These are phyloP conservation scores for Limonium bicolor DNA, from an alignment of 148 eudicot genomes.

Conservation along the genomic window DNA sequence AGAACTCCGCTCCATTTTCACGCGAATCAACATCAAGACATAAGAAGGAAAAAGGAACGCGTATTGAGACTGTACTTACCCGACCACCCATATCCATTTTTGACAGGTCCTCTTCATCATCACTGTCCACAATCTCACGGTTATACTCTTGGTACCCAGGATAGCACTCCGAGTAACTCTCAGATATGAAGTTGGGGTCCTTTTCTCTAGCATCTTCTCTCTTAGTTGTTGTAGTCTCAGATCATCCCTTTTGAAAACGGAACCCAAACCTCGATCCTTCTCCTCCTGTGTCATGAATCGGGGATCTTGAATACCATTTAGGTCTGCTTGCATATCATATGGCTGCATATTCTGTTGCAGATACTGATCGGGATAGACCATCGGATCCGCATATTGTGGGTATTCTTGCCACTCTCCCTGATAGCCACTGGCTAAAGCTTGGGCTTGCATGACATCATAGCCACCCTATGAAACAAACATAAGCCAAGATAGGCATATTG, in stretches of 20 bases:
- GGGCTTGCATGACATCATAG: conserved; percentile 76
- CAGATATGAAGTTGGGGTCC: conserved; percentile 96
- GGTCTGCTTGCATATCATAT: conserved; percentile 53
- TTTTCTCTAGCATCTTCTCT: conserved; percentile 94
- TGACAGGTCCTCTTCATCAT: conserved; percentile 87
- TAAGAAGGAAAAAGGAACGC: too few relatives aligned
- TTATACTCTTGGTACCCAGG: conserved; percentile 97
- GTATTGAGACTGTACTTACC: too few relatives aligned
- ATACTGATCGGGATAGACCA: conserved; percentile 82
- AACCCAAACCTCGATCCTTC: conserved; percentile 95
- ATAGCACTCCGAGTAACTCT: conserved; percentile 97
- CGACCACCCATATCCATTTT: conserved; percentile 99
- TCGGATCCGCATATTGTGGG: conserved; percentile 84
- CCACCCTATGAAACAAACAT: conserved; percentile 68
- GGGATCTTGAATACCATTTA: conserved; percentile 45
- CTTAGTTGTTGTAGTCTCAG: conserved; percentile 78
- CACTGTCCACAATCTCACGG: conserved; percentile 89
- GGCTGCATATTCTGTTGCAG: conserved; percentile 58
- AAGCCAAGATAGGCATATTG: too few relatives aligned
- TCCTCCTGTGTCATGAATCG: conserved; percentile 92
- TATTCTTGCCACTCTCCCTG: conserved; percentile 90
- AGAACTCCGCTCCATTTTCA: too few relatives aligned
- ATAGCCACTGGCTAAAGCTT: conserved; percentile 43
- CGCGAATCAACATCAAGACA: too few relatives aligned
- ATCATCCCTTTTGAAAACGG: conserved; percentile 95